Base-by-base conservation (phyloP, 2,329 filamentous ascomycete genomes). In the Ascochyta lentis region DNA sequence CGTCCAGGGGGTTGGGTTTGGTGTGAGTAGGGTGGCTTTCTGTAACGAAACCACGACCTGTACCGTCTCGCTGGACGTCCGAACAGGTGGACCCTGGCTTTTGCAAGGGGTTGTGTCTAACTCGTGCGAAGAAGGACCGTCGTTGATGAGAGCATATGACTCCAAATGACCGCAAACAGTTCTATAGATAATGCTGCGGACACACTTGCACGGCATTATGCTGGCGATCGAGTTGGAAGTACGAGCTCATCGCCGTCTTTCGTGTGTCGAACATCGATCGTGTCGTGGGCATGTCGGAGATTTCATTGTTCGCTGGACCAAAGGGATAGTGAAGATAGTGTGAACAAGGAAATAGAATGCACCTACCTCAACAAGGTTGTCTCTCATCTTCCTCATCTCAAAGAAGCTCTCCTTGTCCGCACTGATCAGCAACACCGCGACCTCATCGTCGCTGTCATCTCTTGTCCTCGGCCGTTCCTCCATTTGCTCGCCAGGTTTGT, bases 341-440 rank as follows among this genome's bases (percentile, higher is more conserved):
- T 19, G 22, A 33, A 12, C 26, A 48, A 63, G 50, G 40, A 56
- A 58, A 61, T 35, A 50, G n/a, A 27, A 27, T 33, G 43, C 51
- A 62, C 77, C 58, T 75, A 84, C 82, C 74, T 82, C 77, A 24
- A 89, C 81, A 38, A 89, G 76, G 7, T 81, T 77, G 69, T 87
- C 81, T 39, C 86, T 81, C 84, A 89, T 88, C 59, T 87, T 85
- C 71, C 95, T 88, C 66, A 99, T 82, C 49, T 91, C 89, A 73
- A 91, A 98, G 78, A 99, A 99, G 66, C 90, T 89, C 77, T 99
- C 94, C 71, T 93, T 95, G 66, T 96, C 89, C 0, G 94, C 84
- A 72, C 92, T 96, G 70, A 99, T 96, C 56, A 99, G 84, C 31
- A 99, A 86, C 56, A 98, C 88, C 23, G 94, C 95, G n/a, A 96